Conservation (phyloP, 1,284 basidiomycete genomes). For the Phellopilus nigrolimitatus region DNA sequence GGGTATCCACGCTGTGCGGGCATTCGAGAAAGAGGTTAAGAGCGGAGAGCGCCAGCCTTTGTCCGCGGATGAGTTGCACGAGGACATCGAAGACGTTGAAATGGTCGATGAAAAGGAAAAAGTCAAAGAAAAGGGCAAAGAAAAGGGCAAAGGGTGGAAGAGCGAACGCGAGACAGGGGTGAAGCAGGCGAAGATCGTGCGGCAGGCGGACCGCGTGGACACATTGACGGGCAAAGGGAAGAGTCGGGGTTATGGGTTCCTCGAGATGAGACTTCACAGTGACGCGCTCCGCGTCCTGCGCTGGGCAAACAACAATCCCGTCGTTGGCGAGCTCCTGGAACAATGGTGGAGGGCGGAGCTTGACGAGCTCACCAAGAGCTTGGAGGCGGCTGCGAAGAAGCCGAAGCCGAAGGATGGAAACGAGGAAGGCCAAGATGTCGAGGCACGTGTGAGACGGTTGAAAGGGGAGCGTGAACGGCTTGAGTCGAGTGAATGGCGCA, state of each 20-base stretch:
- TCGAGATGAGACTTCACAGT: conserved; percentile 85
- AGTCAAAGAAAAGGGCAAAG: conserved; percentile 29
- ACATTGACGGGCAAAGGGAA: conserved; percentile 81
- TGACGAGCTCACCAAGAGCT: conserved; percentile 59
- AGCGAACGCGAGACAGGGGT: conserved; percentile 53
- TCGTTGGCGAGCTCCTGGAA: conserved; percentile 59
- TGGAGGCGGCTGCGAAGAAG: conserved; percentile 42
- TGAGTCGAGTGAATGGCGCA: conserved; percentile 34
- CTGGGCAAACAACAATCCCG: conserved; percentile 90
- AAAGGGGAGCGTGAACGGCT: conserved; percentile 56
- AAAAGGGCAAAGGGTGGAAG: conserved; percentile 34
- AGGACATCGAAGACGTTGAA: conserved; percentile 26
- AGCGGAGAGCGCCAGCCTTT: conserved; percentile 58
- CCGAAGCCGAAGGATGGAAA: conserved; percentile 32
- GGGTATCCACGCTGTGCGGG: conserved; percentile 74
- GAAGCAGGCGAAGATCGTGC: conserved; percentile 89
- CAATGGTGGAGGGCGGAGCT: conserved; percentile 85
- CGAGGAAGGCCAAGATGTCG: conserved; percentile 35
- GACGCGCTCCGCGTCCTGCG: conserved; percentile 89
- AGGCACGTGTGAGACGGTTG: conserved; percentile 51
- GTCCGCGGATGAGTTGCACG: conserved; percentile 67
- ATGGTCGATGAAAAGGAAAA: conserved; percentile 28
- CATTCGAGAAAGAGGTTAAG: conserved; percentile 80
- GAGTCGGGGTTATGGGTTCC: conserved; percentile 92
- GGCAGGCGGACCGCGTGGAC: conserved; percentile 84